Percentiles rank a stretch among this genome's conserved stretches.
Conservation (phyloP, 495 filamentous ascomycete genomes). For the Bryoglossum gracile region DNA sequence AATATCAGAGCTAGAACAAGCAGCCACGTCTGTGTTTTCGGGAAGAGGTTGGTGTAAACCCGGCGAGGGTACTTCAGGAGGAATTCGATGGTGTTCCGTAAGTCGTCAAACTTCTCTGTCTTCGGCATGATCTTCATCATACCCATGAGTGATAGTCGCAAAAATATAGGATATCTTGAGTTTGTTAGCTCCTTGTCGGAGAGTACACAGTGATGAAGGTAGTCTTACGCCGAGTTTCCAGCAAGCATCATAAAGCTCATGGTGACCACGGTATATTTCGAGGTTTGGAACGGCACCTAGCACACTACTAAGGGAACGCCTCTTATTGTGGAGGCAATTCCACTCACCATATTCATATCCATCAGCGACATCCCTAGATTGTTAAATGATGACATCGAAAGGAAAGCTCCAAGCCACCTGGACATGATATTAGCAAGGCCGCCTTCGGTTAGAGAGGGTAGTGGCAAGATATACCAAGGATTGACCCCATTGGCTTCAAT, state of each 20-base stretch:
- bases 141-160: constrained; percentile 63
- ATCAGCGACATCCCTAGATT: constrained; percentile 79
- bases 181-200: not conserved
- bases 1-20: constrained; percentile 71
- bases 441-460: no score
- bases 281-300: constrained; percentile 50
- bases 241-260: constrained; percentile 70
- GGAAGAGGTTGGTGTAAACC: constrained; percentile 89
- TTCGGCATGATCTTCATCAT: constrained; percentile 38
- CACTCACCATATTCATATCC: constrained; percentile 61
- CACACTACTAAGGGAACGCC: no score
- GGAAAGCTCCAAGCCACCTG: constrained; percentile 62
- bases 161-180: constrained; percentile 56
- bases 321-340: not conserved
- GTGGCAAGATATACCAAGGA: constrained; percentile 33
- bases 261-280: constrained; percentile 62
- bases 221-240: constrained; percentile 58
- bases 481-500: constrained; percentile 56
- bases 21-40: constrained; percentile 84
- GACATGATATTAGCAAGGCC: no score
- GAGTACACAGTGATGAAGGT: not conserved
- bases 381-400: constrained; percentile 68
- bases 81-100: constrained; percentile 62
- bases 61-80: constrained; percentile 87
- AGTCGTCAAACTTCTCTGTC: constrained; percentile 35